phyloP scores from a whole-genome alignment of 768 basidiomycete genomes.

The Tulasnella sp. region DNA sequence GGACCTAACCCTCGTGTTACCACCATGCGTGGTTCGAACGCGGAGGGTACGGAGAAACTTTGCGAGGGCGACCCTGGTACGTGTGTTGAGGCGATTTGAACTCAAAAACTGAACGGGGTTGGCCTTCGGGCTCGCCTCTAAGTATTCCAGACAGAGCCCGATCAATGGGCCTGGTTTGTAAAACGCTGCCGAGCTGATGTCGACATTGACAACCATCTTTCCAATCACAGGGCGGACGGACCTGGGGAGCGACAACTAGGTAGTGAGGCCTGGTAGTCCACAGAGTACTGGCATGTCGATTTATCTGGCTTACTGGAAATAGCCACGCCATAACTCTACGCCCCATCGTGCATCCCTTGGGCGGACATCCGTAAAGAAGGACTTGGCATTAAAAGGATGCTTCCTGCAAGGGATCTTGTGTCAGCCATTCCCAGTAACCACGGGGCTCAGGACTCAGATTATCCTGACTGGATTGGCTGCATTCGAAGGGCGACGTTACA shows the following conservation, averaged over 20 bases:
- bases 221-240: conserved; percentile 66
- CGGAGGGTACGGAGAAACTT: not conserved
- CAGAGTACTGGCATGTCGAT: too few species aligned
- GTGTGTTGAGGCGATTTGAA: conserved; percentile 33
- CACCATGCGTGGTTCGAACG: not conserved
- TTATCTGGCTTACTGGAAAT: conserved; percentile 53
- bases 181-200: conserved; percentile 73
- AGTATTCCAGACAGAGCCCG: conserved; percentile 43
- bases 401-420: conserved; percentile 34
- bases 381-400: conserved; percentile 67
- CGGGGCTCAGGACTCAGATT: not conserved
- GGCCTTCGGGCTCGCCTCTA: not conserved
- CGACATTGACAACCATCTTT: conserved; percentile 66
- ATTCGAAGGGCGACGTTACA: conserved; percentile 71
- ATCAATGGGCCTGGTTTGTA: conserved; percentile 57
- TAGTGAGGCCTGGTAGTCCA: not conserved
- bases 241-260: conserved; percentile 24
- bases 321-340: conserved; percentile 70
- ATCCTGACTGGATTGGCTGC: conserved; percentile 54
- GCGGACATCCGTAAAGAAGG: conserved; percentile 63
- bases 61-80: not conserved
- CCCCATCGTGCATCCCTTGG: conserved; percentile 51
- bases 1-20: not conserved
- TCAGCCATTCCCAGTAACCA: not conserved
- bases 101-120: conserved; percentile 49